Base-by-base conservation (phyloP, 805 yeast genomes). In the Candida krabiensis region DNA sequence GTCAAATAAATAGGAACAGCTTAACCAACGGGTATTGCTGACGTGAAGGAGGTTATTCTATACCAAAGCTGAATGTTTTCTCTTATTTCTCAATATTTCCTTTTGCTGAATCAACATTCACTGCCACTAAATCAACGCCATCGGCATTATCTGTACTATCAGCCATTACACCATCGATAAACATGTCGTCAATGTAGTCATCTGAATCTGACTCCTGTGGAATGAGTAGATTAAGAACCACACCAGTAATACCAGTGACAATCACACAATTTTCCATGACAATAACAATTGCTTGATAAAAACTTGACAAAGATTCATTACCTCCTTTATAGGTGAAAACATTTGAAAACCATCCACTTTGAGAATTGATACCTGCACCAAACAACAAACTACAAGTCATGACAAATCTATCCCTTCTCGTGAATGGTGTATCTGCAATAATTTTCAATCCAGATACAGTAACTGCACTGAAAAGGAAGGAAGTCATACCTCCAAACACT, bases 401-500 rank as follows among this genome's bases (percentile, higher is more conserved):
- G 22, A 76, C 64, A 49, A 75, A 75, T 50, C 81, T 62, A 58
- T 76, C 80, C 63, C 81, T 66, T 64, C 80, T 66, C 26, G 79
- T 69, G 56, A 75, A 74, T 34, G 75, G 75, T 28, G 77, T 71
- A 33, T 73, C 59, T 19, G 79, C 59, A 46, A 76, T 75, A 56
- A 76, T 73, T 58, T 68, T 74, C 35, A 76, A 61, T 57, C 80
- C 81, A 13, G 80, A 74, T 18, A 76, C 76, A 1, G 79, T 77
- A 30, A 76, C 80, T 13, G 79, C 69, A 17, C 76, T 70, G 64
- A 75, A 75, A 35, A 75, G 60, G 63, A 75, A 75, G 9, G 79
- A 55, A 19, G 80, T 75, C 95, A 88, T 86, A 48, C 96, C 96
- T 46, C 96, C 96, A 40, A 89, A 70, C 19, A 83, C 86, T 2